Conservation (phyloP, 768 basidiomycete species). For the Tremella fuciformis region DNA sequence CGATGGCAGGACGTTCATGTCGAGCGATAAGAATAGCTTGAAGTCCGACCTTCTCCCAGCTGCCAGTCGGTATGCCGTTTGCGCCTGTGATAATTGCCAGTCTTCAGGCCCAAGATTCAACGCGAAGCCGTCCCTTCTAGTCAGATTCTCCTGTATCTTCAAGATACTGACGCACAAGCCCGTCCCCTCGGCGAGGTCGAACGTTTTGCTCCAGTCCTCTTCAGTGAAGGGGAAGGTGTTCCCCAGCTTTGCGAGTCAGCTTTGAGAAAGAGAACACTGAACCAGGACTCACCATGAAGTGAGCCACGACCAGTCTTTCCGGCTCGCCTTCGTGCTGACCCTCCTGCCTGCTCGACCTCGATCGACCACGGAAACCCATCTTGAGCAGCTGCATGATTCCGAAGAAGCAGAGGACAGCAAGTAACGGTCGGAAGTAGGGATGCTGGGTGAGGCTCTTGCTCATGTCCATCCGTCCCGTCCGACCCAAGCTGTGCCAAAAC, state of each 20-base stretch:
- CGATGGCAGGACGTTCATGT: constrained; percentile 49
- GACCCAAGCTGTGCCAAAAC: too few relatives aligned
- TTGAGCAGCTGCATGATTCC: too few relatives aligned
- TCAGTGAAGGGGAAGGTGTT: constrained; percentile 49
- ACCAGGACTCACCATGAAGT: constrained; percentile 51
- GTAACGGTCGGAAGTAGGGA: too few relatives aligned
- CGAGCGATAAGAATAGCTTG: constrained; percentile 47
- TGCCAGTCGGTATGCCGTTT: constrained; percentile 30
- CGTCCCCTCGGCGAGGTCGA: constrained; percentile 43
- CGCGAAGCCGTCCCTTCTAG: constrained; percentile 45
- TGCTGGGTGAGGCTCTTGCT: too few relatives aligned
- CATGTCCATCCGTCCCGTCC: too few relatives aligned
- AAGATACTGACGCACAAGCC: constrained; percentile 35
- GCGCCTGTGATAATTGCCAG: constrained; percentile 51
- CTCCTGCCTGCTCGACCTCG: not conserved
- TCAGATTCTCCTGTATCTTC: not conserved
- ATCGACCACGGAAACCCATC: constrained; percentile 2
- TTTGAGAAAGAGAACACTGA: not conserved
- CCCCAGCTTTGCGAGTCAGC: constrained; percentile 38
- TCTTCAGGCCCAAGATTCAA: constrained; percentile 51
- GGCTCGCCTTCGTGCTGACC: not conserved
- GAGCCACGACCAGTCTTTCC: constrained; percentile 40
- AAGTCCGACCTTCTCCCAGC: constrained; percentile 13
- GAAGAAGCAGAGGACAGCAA: too few relatives aligned
- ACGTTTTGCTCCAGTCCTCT: constrained; percentile 39